Evolutionary conservation across 768 basidiomycete genomes (phyloP), one percentile per base, ranked within the genome.

Genomic region (Crassisporium funariophilum): DNA sequence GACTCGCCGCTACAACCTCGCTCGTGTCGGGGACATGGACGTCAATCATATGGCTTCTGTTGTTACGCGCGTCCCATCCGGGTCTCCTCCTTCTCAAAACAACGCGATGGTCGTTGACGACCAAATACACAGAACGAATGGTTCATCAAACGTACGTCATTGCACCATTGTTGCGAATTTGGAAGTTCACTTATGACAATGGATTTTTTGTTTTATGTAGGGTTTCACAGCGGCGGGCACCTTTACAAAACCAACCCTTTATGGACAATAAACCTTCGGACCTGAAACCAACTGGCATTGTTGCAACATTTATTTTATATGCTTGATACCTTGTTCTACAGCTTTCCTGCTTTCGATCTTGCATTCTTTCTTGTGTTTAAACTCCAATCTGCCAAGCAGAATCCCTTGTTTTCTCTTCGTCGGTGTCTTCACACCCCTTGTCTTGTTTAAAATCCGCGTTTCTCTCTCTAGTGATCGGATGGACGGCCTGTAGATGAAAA

Each of bases 31-130:
- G 16, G 72, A 75, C 36, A 59, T 64, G 17, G 74, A 79, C 51
- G 70, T 77, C 44, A 71, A 68, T 51, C 74, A 79, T 62, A 79
- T 79, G 77, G 68, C 69, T 7, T 62, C 62, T 16, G 60, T 71
- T 35, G 61, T 70, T 4, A 68, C 72, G 9, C 69, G 71, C 34
- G 55, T 69, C 13, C 44, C 64, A 1, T 47, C 62, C 13, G 53
- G 49, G 27, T 54, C 50, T 24, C 56, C 50, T 4, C 51, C 47
- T 35, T 35, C 50, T 21, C 57, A 55, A 36, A 54, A 52, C 16
- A 56, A 57, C 36, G 50, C 53, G 17, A 65, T 62, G 55, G 53
- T 58, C 51, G 68, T 52, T 48, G 71, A 66, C 53, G 70, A 57
- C 47, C 57, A 57, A 10, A 46, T 37, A 6, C 49, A 52, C 27